These are phyloP conservation scores for Saxispiralis lemnorum DNA, from an alignment of 495 filamentous ascomycete species.

Conservation along the genomic window DNA sequence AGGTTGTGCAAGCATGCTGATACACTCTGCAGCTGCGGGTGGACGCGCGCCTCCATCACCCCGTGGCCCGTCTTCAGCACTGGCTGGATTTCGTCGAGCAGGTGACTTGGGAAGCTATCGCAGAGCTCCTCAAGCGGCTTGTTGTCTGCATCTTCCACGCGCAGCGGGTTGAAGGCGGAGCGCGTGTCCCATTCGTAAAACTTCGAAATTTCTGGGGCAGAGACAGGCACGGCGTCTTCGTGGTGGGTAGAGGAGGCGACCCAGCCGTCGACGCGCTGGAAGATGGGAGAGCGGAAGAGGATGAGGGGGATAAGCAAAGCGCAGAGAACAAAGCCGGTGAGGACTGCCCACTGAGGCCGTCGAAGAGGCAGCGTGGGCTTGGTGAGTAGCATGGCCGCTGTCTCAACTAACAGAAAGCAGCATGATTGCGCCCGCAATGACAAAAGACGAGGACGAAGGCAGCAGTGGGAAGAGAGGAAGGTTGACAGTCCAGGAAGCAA, in stretches of 20 bases:
- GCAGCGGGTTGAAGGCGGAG: constrained; percentile 1
- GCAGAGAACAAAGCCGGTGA: too few species aligned
- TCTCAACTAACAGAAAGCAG: too few species aligned
- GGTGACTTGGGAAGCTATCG: not conserved
- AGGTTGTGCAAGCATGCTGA: constrained; percentile 3
- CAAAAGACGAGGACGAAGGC: too few species aligned
- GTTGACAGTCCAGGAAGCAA: too few species aligned
- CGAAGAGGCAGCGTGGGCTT: too few species aligned
- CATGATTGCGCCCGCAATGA: too few species aligned
- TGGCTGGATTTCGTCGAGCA: constrained; percentile 5
- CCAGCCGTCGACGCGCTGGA: not conserved
- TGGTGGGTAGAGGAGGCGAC: not conserved
- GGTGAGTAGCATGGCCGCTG: too few species aligned
- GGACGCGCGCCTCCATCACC: not conserved
- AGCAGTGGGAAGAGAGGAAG: too few species aligned
- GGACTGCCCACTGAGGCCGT: too few species aligned
- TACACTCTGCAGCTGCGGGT: not conserved
- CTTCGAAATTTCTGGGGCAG: not conserved
- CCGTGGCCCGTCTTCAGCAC: constrained; percentile 6
- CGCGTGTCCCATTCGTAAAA: not conserved
- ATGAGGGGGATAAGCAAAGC: too few species aligned
- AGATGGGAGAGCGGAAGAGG: not conserved
- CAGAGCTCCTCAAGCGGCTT: not conserved
- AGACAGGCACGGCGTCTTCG: not conserved
- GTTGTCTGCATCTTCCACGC: not conserved